Base-by-base conservation (phyloP, 2,329 filamentous ascomycete genomes). In the Alternaria alternata region DNA sequence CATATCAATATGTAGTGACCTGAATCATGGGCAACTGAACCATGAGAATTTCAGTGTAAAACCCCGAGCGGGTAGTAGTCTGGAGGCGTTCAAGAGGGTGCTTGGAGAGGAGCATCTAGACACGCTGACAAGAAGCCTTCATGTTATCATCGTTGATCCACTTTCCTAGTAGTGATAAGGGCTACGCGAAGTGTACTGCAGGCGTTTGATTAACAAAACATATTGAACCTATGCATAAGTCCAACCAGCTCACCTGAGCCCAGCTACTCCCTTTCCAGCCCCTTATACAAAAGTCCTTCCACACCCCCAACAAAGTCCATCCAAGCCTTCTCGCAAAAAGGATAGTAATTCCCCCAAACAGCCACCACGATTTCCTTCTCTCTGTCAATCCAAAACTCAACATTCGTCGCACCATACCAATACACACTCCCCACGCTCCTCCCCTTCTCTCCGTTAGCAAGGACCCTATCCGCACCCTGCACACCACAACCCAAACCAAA, bases 401-500 rank as follows among this genome's bases (percentile, higher is more conserved):
- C 57, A 56, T 74, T 74, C 11, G 69, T 57, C 30, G 66, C 70
- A 7, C 69, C 69, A 57, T 69, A 72, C 70, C 70, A 74, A 59
- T 70, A 72, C 44, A 68, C 57, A 49, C 57, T 69, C 8, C 68
- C 69, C 51, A 63, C 67, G 6, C 64, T 64, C 22, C 68, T 56
- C 5, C 69, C 71, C 36, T 26, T 68, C 36, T 41, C 54, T 3
- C 67, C 69, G 42, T 57, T 51, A 4, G 20, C 8, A 4, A 76
- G 61, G 1, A 79, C 80, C 6, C 81, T 81, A 39, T 69, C 62
- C 11, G 56, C 63, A 0, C 68, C 84, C 30, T 87, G 76, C 80
- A 88, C 83, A 54, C 86, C 87, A 0, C 82, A 84, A n/a, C 78
- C 78, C 14, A 73, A 42, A 5, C 69, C 66, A 48, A 62, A 73